Conservation (phyloP, 2,329 filamentous ascomycete species). For the Arthroderma uncinatum region DNA sequence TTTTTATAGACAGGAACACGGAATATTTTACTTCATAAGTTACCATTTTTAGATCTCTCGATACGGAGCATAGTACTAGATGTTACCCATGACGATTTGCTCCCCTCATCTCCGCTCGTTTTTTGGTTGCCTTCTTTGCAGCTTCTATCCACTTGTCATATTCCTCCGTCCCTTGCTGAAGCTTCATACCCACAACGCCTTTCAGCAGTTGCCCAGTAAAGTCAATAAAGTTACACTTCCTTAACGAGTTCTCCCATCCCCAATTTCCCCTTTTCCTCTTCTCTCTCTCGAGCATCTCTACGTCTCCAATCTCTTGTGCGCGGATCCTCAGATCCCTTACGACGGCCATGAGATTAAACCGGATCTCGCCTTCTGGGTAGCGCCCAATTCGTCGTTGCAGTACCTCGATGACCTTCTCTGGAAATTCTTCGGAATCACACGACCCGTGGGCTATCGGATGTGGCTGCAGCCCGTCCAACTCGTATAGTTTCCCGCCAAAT, state of each 20-base stretch:
- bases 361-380: slow-evolving; percentile 78
- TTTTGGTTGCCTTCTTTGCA: slow-evolving; percentile 35
- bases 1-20: too few relatives aligned
- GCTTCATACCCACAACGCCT: slow-evolving; percentile 65
- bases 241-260: slow-evolving; percentile 88
- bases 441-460: slow-evolving; percentile 80
- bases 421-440: slow-evolving; percentile 54
- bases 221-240: slow-evolving; percentile 90
- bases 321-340: slow-evolving; percentile 68
- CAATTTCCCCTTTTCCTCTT: slow-evolving; percentile 74
- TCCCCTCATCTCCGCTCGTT: slow-evolving; percentile 28
- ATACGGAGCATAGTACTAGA: neutral
- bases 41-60: neutral
- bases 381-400: slow-evolving; percentile 70
- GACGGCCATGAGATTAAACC: slow-evolving; percentile 93
- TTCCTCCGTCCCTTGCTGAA: slow-evolving; percentile 46
- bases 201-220: slow-evolving; percentile 87
- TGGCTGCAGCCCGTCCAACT: slow-evolving; percentile 88
- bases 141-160: slow-evolving; percentile 79
- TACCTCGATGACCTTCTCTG: slow-evolving; percentile 72
- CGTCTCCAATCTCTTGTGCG: slow-evolving; percentile 72
- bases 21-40: too few relatives aligned
- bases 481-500: slow-evolving; percentile 70
- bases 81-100: neutral
- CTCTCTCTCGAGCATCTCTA: slow-evolving; percentile 65